These are phyloP conservation scores for Penicillium taxi DNA, from an alignment of 495 filamentous ascomycete species.

Conservation along the genomic window DNA sequence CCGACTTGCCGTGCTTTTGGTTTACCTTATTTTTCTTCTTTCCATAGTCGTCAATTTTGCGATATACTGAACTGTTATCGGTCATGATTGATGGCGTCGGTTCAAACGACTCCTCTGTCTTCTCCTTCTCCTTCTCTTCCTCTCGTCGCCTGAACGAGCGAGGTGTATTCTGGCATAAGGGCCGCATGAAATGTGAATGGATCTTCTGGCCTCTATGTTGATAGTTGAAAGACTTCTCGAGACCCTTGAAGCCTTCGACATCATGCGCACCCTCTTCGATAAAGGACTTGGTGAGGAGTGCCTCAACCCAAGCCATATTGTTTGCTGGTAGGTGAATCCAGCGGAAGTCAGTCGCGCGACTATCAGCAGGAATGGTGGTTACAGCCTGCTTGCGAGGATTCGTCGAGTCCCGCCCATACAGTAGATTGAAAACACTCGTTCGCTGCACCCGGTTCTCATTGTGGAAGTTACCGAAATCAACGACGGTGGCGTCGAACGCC, in stretches of 20 bases:
- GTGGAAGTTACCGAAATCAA: slow-evolving; percentile 61
- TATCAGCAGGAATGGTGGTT: slow-evolving; percentile 46
- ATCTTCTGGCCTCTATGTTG: slow-evolving; percentile 54
- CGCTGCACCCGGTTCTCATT: slow-evolving; percentile 52
- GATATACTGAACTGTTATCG: slow-evolving; percentile 4
- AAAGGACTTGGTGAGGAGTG: slow-evolving; percentile 57
- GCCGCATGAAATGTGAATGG: slow-evolving; percentile 62
- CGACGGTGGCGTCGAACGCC: slow-evolving; percentile 58
- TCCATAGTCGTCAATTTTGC: slow-evolving; percentile 18
- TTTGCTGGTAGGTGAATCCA: slow-evolving; percentile 68
- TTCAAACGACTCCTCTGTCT: slow-evolving; percentile 22
- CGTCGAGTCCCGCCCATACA: slow-evolving; percentile 53
- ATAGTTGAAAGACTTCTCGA: slow-evolving; percentile 57
- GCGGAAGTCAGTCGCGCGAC: slow-evolving; percentile 50
- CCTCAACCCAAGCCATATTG: slow-evolving; percentile 53
- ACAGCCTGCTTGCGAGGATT: slow-evolving; percentile 44
- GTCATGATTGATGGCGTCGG: slow-evolving; percentile 8
- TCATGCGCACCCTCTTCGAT: slow-evolving; percentile 59
- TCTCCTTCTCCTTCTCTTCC: slow-evolving; percentile 36
- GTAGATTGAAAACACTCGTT: slow-evolving; percentile 49
- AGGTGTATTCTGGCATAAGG: slow-evolving; percentile 52
- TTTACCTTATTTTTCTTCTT: slow-evolving; percentile 31
- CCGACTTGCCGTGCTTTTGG: slow-evolving; percentile 34
- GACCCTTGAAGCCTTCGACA: slow-evolving; percentile 58
- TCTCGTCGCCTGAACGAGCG: slow-evolving; percentile 34